These are phyloP conservation scores for Aspergillus pseudoglaucus DNA, from an alignment of 2,329 filamentous ascomycete species.

Conservation along the genomic window DNA sequence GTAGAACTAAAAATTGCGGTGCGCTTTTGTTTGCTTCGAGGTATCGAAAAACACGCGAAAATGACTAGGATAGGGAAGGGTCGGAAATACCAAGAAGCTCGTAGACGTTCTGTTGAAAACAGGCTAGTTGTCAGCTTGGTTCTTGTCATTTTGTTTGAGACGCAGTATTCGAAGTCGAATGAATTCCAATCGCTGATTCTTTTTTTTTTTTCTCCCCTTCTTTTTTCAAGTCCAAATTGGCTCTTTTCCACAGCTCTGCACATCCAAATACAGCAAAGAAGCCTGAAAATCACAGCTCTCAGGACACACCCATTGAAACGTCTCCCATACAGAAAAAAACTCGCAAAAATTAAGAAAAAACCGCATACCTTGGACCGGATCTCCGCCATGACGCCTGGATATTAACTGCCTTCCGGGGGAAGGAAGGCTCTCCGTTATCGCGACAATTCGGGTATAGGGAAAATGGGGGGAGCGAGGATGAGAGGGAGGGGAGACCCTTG, in stretches of 20 bases:
- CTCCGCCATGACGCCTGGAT: slow-evolving; percentile 47
- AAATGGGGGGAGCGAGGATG: slow-evolving; percentile 17
- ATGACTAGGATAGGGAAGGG: slow-evolving; percentile 15
- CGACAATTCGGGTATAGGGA: slow-evolving; percentile 37
- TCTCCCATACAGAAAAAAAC: not conserved
- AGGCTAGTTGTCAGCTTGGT: slow-evolving; percentile 30
- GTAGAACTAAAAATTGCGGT: slow-evolving; percentile 3
- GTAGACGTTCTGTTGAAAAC: slow-evolving; percentile 71
- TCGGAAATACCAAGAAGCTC: slow-evolving; percentile 82
- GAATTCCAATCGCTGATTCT: not conserved
- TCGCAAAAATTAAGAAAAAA: not conserved
- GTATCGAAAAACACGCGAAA: not conserved
- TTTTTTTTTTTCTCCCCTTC: not conserved
- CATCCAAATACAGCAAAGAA: too few relatives aligned
- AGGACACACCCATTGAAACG: not conserved
- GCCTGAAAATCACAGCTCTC: not conserved
- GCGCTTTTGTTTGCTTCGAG: slow-evolving; percentile 1
- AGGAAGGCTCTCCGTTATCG: slow-evolving; percentile 46
- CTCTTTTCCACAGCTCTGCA: too few relatives aligned
- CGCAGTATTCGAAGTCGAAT: not conserved
- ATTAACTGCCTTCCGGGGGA: slow-evolving; percentile 44
- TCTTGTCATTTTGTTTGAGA: slow-evolving; percentile 4
- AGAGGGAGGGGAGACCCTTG: slow-evolving; percentile 19
- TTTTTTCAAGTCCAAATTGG: too few relatives aligned
- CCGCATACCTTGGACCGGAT: slow-evolving; percentile 47